phyloP scores from a whole-genome alignment of 139 green algal genomes.

The Pseudopediastrum boryanum region DNA sequence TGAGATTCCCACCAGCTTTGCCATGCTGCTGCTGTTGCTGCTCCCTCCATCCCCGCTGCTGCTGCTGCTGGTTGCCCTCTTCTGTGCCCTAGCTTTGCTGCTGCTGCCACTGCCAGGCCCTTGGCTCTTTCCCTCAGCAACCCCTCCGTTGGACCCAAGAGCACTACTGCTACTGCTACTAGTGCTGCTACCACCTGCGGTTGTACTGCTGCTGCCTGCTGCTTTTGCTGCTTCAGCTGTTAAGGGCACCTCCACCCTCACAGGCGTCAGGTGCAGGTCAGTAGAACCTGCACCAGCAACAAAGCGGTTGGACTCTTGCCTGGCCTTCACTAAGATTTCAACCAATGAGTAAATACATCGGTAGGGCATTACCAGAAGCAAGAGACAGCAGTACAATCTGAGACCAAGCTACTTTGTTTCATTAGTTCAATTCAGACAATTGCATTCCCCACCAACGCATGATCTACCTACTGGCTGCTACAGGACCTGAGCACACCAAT shows the following conservation, averaged over 20 bases:
- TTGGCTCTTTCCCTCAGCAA: too few relatives aligned
- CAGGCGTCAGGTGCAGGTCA: conserved; percentile 60
- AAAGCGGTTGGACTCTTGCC: not conserved
- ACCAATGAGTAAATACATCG: too few relatives aligned
- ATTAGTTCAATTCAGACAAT: too few relatives aligned
- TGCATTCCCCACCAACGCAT: not conserved
- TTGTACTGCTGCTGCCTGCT: conserved; percentile 9
- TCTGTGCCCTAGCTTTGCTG: not conserved
- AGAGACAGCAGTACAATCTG: too few relatives aligned
- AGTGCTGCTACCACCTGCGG: too few relatives aligned
- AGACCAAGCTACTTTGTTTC: too few relatives aligned
- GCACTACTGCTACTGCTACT: not conserved
- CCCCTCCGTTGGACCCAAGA: conserved; percentile 10
- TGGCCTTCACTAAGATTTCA: too few relatives aligned
- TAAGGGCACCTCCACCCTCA: conserved; percentile 65
- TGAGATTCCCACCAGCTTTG: conserved; percentile 50
- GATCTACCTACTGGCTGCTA: not conserved
- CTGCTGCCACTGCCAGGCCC: conserved; percentile 4
- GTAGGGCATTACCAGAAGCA: too few relatives aligned
- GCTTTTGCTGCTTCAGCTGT: conserved; percentile 28
- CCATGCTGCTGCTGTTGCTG: conserved; percentile 1
- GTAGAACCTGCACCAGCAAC: conserved; percentile 58
- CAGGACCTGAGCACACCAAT: too few relatives aligned
- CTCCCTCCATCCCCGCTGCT: not conserved
- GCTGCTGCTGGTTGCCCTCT: not conserved